phyloP scores from a whole-genome alignment of 202 grass and related monocot species.

The Brachypodium distachyon region DNA sequence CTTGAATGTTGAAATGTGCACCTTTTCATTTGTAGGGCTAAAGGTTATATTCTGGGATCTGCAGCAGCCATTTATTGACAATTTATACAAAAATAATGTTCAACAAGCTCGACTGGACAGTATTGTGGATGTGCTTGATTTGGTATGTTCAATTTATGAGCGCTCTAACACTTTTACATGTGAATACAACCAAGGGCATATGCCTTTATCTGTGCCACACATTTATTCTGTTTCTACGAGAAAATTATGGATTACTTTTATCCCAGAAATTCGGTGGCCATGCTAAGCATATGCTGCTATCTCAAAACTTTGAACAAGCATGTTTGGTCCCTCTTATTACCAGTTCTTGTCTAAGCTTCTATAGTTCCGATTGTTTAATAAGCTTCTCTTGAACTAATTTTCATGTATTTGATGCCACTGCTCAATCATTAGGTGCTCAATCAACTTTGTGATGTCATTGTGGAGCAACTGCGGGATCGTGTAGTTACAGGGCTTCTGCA shows the following conservation, averaged over 20 bases:
- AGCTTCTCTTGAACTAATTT: conserved; percentile 13
- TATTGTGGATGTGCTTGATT: conserved; percentile 75
- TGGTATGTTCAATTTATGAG: conserved; percentile 39
- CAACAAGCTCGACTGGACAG: conserved; percentile 63
- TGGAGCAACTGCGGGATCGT: conserved; percentile 89
- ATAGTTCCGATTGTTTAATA: not conserved
- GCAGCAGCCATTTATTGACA: conserved; percentile 81
- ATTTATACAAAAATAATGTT: conserved; percentile 74
- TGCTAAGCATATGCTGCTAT: conserved; percentile 5
- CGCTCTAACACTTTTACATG: not conserved
- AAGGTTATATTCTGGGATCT: conserved; percentile 99
- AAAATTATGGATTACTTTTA: not conserved
- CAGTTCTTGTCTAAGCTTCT: not conserved
- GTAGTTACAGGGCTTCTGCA: conserved; percentile 94
- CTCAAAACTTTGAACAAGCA: not conserved
- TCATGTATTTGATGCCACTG: not conserved
- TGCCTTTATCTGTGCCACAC: not conserved
- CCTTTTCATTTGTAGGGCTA: conserved; percentile 45
- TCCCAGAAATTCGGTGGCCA: not conserved
- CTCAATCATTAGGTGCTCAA: conserved; percentile 66
- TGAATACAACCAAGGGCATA: conserved; percentile 14
- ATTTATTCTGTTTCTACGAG: not conserved
- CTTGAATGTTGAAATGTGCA: conserved; percentile 12
- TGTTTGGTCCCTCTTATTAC: not conserved
- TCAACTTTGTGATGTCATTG: conserved; percentile 80